Evolutionary conservation across 768 basidiomycete genomes (phyloP), one percentile per base, ranked within the genome.

Genomic region (Favolaschia claudopus): DNA sequence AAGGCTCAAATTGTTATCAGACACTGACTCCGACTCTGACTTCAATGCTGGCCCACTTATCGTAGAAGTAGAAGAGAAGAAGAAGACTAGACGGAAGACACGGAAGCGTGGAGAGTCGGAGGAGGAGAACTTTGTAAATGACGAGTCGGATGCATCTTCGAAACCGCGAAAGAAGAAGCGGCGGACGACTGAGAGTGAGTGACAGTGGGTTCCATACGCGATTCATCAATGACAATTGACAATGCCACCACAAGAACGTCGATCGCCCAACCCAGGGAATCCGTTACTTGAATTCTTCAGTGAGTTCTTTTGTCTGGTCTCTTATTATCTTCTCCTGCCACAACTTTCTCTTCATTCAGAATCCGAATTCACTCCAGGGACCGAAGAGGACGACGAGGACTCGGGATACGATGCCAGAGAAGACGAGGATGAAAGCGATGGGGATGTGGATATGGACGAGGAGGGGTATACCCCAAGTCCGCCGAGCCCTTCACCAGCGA

Each of bases 261-360:
- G 48, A 60, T 38, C 12, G 19, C 65, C 14, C 71, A 64, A 9
- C 68, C 64, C 22, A n/a, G n/a, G n/a, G n/a, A 85, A 85, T 63
- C 82, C 83, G 1, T 70, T 87, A 4, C 67, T 77, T 36, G 70
- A 79, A 51, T 87, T 77, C 58, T 86, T 87, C 50, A 79, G 85
- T 82, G 56, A 28, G 78, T 33, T 32, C 14, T 31, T 55, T 15
- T 5, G 32, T n/a, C 17, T 0, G 25, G 24, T 39, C 43, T 48
- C 1, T 27, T 37, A 13, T 27, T 42, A 27, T 40, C 28, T 33
- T 54, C 5, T 19, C 3, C 22, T 24, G 22, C 34, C n/a, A 32
- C 28, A 34, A 45, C 15, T 28, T 22, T 32, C 20, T 39, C 63
- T 87, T 34, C 80, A 79, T 34, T 66, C 86, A 17, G 81, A 84